Evolutionary conservation across 2,329 filamentous ascomycete species (phyloP).

Genomic region (Arachnomyces sp.): DNA sequence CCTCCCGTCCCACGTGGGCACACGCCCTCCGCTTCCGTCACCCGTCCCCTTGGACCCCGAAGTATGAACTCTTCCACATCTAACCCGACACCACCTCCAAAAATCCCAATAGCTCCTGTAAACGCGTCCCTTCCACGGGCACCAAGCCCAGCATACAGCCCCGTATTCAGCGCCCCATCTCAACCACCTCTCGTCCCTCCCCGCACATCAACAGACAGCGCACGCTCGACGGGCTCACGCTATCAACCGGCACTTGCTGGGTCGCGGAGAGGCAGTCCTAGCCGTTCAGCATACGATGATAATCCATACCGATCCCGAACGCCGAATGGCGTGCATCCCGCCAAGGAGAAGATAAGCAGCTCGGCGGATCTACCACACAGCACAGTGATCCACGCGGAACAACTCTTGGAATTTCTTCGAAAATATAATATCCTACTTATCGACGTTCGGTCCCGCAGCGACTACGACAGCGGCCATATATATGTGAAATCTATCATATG

Average conservation of each 20-base stretch:
- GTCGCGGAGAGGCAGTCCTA: slow-evolving; percentile 28
- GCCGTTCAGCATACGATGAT: slow-evolving; percentile 26
- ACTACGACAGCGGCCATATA: slow-evolving; percentile 85
- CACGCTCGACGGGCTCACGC: slow-evolving; percentile 27
- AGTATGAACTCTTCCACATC: slow-evolving; percentile 31
- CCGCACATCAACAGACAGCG: slow-evolving; percentile 33
- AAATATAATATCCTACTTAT: slow-evolving; percentile 66
- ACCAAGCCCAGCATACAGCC: slow-evolving; percentile 42
- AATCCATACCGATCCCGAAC: slow-evolving; percentile 38
- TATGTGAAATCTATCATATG: slow-evolving; percentile 77
- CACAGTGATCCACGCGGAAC: slow-evolving; percentile 57
- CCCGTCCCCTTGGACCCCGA: slow-evolving; percentile 34
- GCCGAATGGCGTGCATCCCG: slow-evolving; percentile 32
- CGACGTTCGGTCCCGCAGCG: slow-evolving; percentile 70
- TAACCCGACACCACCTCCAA: slow-evolving; percentile 33
- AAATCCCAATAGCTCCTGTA: slow-evolving; percentile 28
- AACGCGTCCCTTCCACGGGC: slow-evolving; percentile 37
- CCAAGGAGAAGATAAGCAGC: slow-evolving; percentile 34
- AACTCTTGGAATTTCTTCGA: slow-evolving; percentile 61
- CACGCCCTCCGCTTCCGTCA: slow-evolving; percentile 16
- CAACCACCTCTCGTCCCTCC: slow-evolving; percentile 31
- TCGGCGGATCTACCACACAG: slow-evolving; percentile 45
- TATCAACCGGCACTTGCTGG: slow-evolving; percentile 27
- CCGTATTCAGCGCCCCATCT: slow-evolving; percentile 33
- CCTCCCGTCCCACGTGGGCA: not conserved